Percentiles rank a stretch among this genome's conserved stretches.
Evolutionary conservation across 495 filamentous ascomycete genomes (phyloP).

Genomic region (Penicillium salamii): DNA sequence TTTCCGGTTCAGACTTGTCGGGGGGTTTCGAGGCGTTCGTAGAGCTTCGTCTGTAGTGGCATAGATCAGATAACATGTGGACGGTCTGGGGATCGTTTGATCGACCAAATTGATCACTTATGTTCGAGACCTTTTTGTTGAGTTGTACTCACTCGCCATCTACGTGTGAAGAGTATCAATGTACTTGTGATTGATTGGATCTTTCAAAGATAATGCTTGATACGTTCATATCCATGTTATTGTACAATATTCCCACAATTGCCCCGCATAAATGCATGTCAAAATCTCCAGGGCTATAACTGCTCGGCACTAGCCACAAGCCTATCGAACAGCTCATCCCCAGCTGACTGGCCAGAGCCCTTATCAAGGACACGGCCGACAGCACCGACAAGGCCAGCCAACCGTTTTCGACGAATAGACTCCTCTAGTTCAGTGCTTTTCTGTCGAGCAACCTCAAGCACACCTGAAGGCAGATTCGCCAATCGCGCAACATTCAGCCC

Average conservation of each 20-base stretch:
- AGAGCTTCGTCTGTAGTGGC: slow-evolving; percentile 9
- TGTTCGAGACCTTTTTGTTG: too few relatives aligned
- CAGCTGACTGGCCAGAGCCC: not conserved
- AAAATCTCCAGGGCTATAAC: slow-evolving; percentile 32
- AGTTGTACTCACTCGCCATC: too few relatives aligned
- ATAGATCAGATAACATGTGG: too few relatives aligned
- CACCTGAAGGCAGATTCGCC: slow-evolving; percentile 71
- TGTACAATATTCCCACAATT: slow-evolving; percentile 7
- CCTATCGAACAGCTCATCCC: slow-evolving; percentile 30
- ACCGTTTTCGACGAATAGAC: slow-evolving; percentile 57
- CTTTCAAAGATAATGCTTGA: not conserved
- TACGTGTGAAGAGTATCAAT: too few relatives aligned
- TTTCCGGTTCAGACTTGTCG: slow-evolving; percentile 23
- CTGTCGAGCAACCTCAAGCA: slow-evolving; percentile 71
- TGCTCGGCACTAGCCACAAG: slow-evolving; percentile 38
- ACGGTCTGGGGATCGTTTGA: too few relatives aligned
- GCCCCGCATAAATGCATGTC: not conserved
- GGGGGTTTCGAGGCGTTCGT: slow-evolving; percentile 7
- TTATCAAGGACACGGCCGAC: slow-evolving; percentile 40
- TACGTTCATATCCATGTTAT: not conserved
- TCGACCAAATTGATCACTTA: too few relatives aligned
- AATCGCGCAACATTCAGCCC: slow-evolving; percentile 90
- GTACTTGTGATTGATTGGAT: too few relatives aligned
- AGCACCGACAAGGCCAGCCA: slow-evolving; percentile 43
- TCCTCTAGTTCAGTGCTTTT: slow-evolving; percentile 83